Conservation (phyloP, 2,329 filamentous ascomycete species). For the Apiospora aurea region DNA sequence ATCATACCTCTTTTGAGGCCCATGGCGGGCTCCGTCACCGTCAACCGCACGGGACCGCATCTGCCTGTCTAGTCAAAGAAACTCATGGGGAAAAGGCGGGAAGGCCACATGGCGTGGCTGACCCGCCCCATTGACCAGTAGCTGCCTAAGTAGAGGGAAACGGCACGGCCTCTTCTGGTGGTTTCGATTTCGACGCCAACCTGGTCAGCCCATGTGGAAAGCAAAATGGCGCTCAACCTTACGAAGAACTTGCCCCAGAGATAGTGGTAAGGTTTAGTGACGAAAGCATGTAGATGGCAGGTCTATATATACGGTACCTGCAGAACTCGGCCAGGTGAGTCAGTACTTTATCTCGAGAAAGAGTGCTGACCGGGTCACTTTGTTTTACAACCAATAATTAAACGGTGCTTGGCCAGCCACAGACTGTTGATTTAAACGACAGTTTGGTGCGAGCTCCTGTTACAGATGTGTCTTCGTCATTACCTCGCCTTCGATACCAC, state of each 20-base stretch:
- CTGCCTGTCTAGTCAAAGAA: too few species aligned
- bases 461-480: neutral
- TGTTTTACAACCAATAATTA: too few species aligned
- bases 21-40: neutral
- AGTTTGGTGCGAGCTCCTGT: neutral
- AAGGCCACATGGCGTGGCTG: neutral
- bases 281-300: neutral
- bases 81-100: neutral
- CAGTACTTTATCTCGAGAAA: neutral
- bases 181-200: neutral
- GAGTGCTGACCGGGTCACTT: neutral
- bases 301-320: neutral
- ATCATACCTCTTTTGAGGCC: too few species aligned
- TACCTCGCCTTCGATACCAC: too few species aligned
- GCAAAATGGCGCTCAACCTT: neutral
- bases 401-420: neutral
- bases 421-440: neutral
- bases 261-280: neutral
- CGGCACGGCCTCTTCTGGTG: neutral
- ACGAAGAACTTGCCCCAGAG: neutral
- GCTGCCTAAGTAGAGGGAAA: neutral
- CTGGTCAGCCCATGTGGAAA: neutral
- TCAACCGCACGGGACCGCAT: neutral
- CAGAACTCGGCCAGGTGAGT: neutral
- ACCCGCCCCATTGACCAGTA: neutral